A percentile compares a stretch with the other conserved stretches of the same genome.
Conservation (phyloP, 139 green algal species). For the Chlorella sp. region DNA sequence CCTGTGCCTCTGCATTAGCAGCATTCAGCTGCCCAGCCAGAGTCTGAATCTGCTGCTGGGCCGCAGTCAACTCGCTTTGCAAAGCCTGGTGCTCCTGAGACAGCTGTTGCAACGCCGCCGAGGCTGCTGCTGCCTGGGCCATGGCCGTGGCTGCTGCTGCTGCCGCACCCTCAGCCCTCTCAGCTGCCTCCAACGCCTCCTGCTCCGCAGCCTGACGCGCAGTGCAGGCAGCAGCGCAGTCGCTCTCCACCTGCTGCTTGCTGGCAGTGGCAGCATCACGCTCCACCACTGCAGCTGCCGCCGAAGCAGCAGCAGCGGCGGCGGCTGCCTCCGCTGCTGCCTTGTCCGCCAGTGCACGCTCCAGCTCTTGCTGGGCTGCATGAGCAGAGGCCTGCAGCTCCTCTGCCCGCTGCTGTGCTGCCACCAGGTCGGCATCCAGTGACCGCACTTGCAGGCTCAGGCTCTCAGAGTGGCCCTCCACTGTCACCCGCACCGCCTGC, state of each 20-base stretch:
- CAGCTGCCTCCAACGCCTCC: neutral
- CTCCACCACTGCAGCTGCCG: neutral
- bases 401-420: conserved; percentile 6
- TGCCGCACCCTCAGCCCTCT: neutral
- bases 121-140: neutral
- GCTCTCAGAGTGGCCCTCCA: neutral
- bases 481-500: neutral
- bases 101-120: neutral
- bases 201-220: neutral
- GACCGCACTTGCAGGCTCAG: conserved; percentile 15
- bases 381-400: conserved; percentile 6
- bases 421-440: conserved; percentile 22
- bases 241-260: neutral
- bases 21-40: neutral
- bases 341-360: neutral
- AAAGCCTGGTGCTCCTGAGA: neutral
- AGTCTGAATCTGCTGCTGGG: neutral
- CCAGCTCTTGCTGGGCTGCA: neutral
- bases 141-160: neutral
- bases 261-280: neutral
- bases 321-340: neutral
- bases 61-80: neutral
- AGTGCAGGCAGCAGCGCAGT: neutral
- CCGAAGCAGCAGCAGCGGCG: neutral
- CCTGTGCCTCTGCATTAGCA: neutral